Conservation (phyloP, 2,329 filamentous ascomycete species). For the Arachnopeziza araneosa region DNA sequence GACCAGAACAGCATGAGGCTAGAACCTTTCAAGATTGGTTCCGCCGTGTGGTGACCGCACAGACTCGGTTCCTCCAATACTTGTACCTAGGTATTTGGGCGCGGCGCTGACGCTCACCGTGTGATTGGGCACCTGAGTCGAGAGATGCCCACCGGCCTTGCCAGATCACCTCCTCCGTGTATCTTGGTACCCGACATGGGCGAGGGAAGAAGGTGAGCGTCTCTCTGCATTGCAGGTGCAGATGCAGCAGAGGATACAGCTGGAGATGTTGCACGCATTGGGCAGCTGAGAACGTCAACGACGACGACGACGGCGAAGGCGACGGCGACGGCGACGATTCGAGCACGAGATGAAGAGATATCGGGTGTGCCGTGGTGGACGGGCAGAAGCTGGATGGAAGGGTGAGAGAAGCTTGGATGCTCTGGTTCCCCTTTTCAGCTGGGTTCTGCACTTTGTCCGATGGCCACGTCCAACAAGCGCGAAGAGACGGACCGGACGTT, state of each 20-base stretch:
- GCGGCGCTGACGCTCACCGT: not conserved
- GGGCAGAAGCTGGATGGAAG: not conserved
- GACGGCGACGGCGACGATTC: too few species aligned
- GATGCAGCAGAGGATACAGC: not conserved
- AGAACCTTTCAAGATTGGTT: not conserved
- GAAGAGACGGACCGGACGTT: not conserved
- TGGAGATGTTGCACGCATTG: slow-evolving; percentile 1
- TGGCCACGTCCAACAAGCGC: not conserved
- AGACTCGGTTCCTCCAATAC: not conserved
- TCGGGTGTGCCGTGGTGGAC: not conserved
- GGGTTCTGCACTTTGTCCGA: not conserved
- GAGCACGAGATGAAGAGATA: not conserved
- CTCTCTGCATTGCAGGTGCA: not conserved
- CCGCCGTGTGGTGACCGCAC: not conserved
- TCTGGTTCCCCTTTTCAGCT: not conserved
- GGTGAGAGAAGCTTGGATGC: not conserved
- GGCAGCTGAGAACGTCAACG: not conserved
- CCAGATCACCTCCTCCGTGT: not conserved
- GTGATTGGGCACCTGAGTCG: not conserved
- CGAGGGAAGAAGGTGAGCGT: not conserved
- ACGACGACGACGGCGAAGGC: too few species aligned
- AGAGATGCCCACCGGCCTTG: not conserved
- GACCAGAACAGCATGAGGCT: not conserved
- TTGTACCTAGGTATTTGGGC: too few species aligned
- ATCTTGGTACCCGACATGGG: not conserved